These are phyloP conservation scores for Xylariaceae sp. DNA, from an alignment of 2,329 filamentous ascomycete genomes.

Conservation along the genomic window DNA sequence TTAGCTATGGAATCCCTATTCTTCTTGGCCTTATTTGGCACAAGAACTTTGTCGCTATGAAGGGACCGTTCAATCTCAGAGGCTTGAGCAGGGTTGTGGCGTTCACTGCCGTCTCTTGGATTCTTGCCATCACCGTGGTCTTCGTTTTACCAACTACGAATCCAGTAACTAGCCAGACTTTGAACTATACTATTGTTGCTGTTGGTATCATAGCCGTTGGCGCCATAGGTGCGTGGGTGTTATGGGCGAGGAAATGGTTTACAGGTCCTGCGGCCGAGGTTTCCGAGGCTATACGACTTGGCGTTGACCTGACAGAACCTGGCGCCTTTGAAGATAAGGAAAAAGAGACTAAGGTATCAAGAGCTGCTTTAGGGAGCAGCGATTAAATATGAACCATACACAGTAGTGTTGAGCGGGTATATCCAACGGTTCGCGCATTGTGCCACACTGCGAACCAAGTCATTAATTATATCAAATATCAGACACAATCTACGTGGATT, in stretches of 20 bases:
- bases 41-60: slow-evolving; percentile 52
- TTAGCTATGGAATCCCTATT: slow-evolving; percentile 62
- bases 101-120: slow-evolving; percentile 55
- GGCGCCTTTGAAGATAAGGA: slow-evolving; percentile 48
- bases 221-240: slow-evolving; percentile 54
- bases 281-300: slow-evolving; percentile 53
- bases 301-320: slow-evolving; percentile 54
- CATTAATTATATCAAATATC: too few relatives aligned
- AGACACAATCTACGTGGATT: too few relatives aligned
- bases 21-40: slow-evolving; percentile 57
- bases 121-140: slow-evolving; percentile 59
- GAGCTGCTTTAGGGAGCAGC: slow-evolving; percentile 1
- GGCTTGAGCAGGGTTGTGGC: slow-evolving; percentile 54
- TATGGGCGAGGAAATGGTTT: slow-evolving; percentile 62
- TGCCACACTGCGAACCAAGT: too few relatives aligned
- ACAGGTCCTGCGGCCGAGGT: slow-evolving; percentile 61
- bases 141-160: slow-evolving; percentile 63
- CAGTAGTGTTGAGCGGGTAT: too few relatives aligned
- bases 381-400: slow-evolving; percentile 1
- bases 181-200: slow-evolving; percentile 65
- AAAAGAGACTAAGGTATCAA: slow-evolving; percentile 5
- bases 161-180: slow-evolving; percentile 60
- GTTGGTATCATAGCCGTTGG: slow-evolving; percentile 61
- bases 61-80: slow-evolving; percentile 62
- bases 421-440: too few relatives aligned